These are phyloP conservation scores for Ceratocystis lukuohia DNA, from an alignment of 2,329 filamentous ascomycete genomes.

Conservation along the genomic window DNA sequence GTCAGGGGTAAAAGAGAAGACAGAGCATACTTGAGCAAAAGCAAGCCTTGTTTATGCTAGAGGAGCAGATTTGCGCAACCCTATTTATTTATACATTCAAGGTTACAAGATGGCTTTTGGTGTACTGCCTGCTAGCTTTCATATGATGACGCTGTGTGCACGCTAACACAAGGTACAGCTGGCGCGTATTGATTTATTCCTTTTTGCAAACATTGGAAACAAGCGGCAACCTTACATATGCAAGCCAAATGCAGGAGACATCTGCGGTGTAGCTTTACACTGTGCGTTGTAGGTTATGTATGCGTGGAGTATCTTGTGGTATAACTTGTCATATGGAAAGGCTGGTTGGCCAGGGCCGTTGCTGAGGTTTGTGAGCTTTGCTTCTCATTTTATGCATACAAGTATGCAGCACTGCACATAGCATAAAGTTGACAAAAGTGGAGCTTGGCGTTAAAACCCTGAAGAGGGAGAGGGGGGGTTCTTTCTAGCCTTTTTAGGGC, in stretches of 20 bases:
- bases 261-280: background rate
- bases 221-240: background rate
- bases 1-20: conserved; percentile 2
- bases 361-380: background rate
- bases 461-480: background rate
- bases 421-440: background rate
- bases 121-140: background rate
- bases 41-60: background rate
- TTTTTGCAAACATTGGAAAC: background rate
- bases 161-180: background rate
- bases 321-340: background rate
- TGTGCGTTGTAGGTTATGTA: background rate
- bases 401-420: background rate
- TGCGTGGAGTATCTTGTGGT: background rate
- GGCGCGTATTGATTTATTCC: background rate
- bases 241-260: background rate
- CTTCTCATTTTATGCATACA: background rate
- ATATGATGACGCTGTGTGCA: too few species aligned
- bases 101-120: background rate
- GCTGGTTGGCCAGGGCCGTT: background rate
- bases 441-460: background rate
- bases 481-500: background rate
- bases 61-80: background rate
- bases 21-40: background rate
- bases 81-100: background rate